phyloP scores from a whole-genome alignment of 306 rosid species.

The Pyrus pyrifolia region DNA sequence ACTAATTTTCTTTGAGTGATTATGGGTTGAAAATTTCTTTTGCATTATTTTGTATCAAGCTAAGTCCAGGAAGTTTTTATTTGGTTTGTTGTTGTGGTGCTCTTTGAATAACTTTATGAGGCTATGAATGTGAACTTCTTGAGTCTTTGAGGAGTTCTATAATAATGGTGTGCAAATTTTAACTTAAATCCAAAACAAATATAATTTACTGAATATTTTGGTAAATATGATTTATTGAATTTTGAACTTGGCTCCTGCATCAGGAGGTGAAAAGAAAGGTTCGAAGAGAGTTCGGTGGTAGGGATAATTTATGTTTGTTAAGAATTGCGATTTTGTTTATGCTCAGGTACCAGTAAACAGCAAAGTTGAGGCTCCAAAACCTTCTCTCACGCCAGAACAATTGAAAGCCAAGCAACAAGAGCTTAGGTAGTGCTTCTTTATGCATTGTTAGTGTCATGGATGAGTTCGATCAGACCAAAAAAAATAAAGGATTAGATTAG shows the following conservation, averaged over 20 bases:
- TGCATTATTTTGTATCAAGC: background rate
- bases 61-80: background rate
- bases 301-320: background rate
- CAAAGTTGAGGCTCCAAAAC: constrained; percentile 65
- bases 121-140: too few relatives aligned
- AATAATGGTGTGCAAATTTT: too few relatives aligned
- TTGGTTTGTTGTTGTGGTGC: background rate
- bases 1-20: background rate
- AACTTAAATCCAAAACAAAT: too few relatives aligned
- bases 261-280: background rate
- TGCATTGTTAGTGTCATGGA: background rate
- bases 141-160: too few relatives aligned
- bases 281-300: background rate
- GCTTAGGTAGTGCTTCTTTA: constrained; percentile 53
- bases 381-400: constrained; percentile 87
- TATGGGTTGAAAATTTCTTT: background rate
- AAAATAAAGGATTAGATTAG: background rate
- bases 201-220: too few relatives aligned
- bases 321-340: background rate
- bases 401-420: constrained; percentile 81
- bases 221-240: too few relatives aligned
- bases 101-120: background rate
- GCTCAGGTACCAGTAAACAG: constrained; percentile 63
- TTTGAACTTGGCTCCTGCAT: too few relatives aligned
- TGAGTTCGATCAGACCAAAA: background rate